phyloP scores from a whole-genome alignment of 2,329 filamentous ascomycete species.

The Penicillium sp. region DNA sequence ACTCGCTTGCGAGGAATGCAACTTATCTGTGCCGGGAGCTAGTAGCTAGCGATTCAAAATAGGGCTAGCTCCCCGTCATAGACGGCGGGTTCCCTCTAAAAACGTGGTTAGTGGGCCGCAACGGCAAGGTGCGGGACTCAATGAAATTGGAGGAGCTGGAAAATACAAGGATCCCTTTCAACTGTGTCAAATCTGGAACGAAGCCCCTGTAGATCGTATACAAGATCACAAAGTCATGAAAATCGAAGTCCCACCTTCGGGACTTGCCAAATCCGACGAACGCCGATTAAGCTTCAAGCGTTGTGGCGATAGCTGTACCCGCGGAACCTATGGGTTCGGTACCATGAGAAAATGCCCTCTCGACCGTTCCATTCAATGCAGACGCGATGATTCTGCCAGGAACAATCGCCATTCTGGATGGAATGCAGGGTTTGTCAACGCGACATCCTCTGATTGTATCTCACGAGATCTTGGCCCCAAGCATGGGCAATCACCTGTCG shows the following conservation, averaged over 20 bases:
- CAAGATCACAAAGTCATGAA: neutral
- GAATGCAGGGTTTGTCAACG: neutral
- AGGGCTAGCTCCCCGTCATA: slow-evolving; percentile 5
- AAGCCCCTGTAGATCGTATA: slow-evolving; percentile 1
- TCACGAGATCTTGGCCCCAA: neutral
- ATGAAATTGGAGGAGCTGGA: neutral
- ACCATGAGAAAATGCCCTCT: slow-evolving; percentile 1
- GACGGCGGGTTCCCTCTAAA: slow-evolving; percentile 13
- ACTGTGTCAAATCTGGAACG: neutral
- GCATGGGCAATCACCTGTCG: neutral
- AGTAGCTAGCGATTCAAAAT: slow-evolving; percentile 1
- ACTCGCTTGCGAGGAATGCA: neutral
- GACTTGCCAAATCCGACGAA: neutral
- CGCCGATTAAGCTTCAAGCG: slow-evolving; percentile 4
- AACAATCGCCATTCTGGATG: neutral
- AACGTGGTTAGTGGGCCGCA: slow-evolving; percentile 9
- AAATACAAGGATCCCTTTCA: neutral
- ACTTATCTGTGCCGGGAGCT: slow-evolving; percentile 5
- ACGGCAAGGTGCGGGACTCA: neutral
- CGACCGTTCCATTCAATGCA: neutral
- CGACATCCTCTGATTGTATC: neutral
- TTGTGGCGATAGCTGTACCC: slow-evolving; percentile 4
- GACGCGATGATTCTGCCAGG: neutral
- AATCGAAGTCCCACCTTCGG: neutral
- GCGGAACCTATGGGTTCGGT: neutral